phyloP scores from a whole-genome alignment of 345 rosid genomes.

The Linum usitatissimum region DNA sequence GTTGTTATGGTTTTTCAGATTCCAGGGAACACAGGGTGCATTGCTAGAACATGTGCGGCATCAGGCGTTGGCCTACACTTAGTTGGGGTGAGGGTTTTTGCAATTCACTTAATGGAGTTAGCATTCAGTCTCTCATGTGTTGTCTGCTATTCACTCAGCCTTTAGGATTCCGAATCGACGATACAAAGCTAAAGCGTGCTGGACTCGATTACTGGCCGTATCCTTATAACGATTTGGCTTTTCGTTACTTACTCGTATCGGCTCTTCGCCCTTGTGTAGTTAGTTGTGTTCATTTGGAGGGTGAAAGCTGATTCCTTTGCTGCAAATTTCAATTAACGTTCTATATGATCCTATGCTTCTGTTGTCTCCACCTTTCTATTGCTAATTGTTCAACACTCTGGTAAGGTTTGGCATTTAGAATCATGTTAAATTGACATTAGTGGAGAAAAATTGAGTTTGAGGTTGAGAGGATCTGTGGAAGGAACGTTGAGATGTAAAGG shows the following conservation, averaged over 20 bases:
- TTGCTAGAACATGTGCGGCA: slow-evolving; percentile 95
- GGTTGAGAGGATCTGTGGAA: no score
- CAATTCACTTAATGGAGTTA: not conserved
- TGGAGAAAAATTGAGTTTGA: no score
- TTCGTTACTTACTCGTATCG: not conserved
- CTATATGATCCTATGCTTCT: not conserved
- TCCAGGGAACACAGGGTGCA: slow-evolving; percentile 96
- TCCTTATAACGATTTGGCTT: slow-evolving; percentile 24
- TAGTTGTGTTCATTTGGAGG: no score
- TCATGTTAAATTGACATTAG: no score
- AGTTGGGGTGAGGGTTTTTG: slow-evolving; percentile 41
- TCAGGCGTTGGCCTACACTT: slow-evolving; percentile 81
- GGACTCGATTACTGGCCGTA: slow-evolving; percentile 99
- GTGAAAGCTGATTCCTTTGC: not conserved
- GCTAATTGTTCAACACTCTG: not conserved
- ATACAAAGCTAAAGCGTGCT: slow-evolving; percentile 79
- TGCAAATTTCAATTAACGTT: not conserved
- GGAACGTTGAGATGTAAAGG: no score
- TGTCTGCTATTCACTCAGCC: slow-evolving; percentile 45
- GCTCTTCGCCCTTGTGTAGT: no score
- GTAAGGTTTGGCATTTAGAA: not conserved
- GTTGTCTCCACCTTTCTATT: not conserved
- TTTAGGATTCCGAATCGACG: slow-evolving; percentile 79
- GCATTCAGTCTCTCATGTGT: not conserved
- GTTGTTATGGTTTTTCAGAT: slow-evolving; percentile 36